These are phyloP conservation scores for Carex littledalei DNA, from an alignment of 176 grass and related monocot species.

Conservation along the genomic window DNA sequence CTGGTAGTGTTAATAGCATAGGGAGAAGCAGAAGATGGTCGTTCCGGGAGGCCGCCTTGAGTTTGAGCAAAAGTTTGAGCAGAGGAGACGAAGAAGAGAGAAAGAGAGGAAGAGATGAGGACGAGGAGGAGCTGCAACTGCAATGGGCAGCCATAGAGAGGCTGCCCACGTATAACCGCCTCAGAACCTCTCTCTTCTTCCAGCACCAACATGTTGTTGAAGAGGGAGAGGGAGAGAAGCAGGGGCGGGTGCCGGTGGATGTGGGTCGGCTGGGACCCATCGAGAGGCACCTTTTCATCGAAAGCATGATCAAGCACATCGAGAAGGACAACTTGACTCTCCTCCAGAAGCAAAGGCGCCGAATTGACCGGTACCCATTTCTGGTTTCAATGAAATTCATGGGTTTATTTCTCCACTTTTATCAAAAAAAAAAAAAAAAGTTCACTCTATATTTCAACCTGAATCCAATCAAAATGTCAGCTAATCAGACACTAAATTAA, in stretches of 20 bases:
- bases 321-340: constrained; percentile 49
- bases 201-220: not conserved
- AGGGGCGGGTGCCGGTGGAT: constrained; percentile 26
- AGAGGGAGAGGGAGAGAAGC: not conserved
- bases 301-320: constrained; percentile 51
- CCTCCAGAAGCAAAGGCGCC: constrained; percentile 56
- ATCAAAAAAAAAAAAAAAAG: no score
- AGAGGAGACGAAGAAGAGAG: not conserved
- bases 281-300: constrained; percentile 39
- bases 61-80: constrained; percentile 28
- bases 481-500: no score
- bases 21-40: constrained; percentile 35
- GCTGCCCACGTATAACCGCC: constrained; percentile 37
- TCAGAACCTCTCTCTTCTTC: constrained; percentile 40
- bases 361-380: constrained; percentile 43
- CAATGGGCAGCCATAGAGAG: constrained; percentile 63
- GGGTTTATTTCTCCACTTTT: no score
- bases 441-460: no score
- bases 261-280: constrained; percentile 38
- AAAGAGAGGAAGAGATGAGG: not conserved
- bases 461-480: not conserved
- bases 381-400: no score
- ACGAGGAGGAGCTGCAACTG: constrained; percentile 36
- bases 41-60: constrained; percentile 19
- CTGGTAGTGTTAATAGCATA: not conserved